Evolutionary conservation across 331 rosid genomes (phyloP), one percentile per base, ranked within the genome.

Genomic region (Dryas integrifolia): DNA sequence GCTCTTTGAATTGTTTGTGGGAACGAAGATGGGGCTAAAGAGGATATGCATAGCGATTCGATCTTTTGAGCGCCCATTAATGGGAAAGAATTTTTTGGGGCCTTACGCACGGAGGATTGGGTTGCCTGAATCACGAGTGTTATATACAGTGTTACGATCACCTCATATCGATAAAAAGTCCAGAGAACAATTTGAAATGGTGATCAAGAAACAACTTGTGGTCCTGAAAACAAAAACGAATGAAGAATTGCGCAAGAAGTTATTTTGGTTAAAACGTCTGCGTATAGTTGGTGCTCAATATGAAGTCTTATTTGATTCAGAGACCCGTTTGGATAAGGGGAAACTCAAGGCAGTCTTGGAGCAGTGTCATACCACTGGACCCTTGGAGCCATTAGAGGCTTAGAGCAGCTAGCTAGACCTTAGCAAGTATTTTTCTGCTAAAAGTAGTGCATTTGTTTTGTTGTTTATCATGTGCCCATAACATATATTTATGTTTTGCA

Each of bases 401-500:
- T 56, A 56, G 12, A 18, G 7, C 66, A 46, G 14, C 18, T 58
- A 55, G 30, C 50, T 43, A 62, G 30, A 5, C 49, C 35, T 14
- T 64, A 63, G 38, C 46, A 5, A 51, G 64, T 18, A 38, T 47
- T 65, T 68, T 24, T 49, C 5, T 24, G n/a, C 9, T 30, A 30
- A 45, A 60, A 68, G 8, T 40, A 49, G 8, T 13, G 63, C 30
- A 30, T 52, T 55, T 38, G 1, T 56, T 64, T 39, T 74, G 57
- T 76, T 21, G 15, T 72, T 72, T 26, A 15, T 61, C 79, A 92
- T 94, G 98, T 65, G 95, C 92, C 0, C 98, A 88, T 80, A 96
- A 89, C 84, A 50, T 87, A 70, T 96, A 92, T 82, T 82, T 92
- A 72, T 96, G 96, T 6, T 85, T 90, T 72, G 78, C 98, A 2